phyloP scores from a whole-genome alignment of 768 basidiomycete genomes.

The Lactarius tabidus region DNA sequence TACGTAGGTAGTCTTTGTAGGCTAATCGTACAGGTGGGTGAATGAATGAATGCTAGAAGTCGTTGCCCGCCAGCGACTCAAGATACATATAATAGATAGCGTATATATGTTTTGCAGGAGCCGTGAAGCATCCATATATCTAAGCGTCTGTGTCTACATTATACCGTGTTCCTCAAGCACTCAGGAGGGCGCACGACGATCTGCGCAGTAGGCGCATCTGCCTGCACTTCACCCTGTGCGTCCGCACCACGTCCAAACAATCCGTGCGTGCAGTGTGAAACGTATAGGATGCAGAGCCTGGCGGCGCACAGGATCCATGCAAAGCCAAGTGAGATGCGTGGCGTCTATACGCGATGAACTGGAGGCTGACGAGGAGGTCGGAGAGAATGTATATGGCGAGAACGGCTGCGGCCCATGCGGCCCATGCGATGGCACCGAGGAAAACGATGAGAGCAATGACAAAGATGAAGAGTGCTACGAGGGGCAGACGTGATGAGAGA shows the following conservation, averaged over 20 bases:
- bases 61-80: too few relatives aligned
- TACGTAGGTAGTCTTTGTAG: too few relatives aligned
- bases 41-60: too few relatives aligned
- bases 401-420: slow-evolving; percentile 60
- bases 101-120: too few relatives aligned
- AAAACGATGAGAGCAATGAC: slow-evolving; percentile 56
- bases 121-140: too few relatives aligned
- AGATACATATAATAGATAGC: too few relatives aligned
- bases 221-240: too few relatives aligned
- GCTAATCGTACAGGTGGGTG: too few relatives aligned
- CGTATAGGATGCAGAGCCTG: background rate
- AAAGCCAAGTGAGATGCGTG: slow-evolving; percentile 12
- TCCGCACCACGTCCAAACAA: background rate
- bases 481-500: slow-evolving; percentile 60
- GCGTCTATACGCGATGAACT: slow-evolving; percentile 49
- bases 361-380: slow-evolving; percentile 56
- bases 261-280: background rate
- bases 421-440: slow-evolving; percentile 56
- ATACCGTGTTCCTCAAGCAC: too few relatives aligned
- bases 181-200: too few relatives aligned
- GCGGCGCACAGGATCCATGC: slow-evolving; percentile 12
- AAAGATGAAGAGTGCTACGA: slow-evolving; percentile 55
- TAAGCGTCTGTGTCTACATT: too few relatives aligned
- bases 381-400: slow-evolving; percentile 53
- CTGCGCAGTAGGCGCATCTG: too few relatives aligned